Conservation (phyloP, 805 yeast genomes). For the Metschnikowia shivogae region DNA sequence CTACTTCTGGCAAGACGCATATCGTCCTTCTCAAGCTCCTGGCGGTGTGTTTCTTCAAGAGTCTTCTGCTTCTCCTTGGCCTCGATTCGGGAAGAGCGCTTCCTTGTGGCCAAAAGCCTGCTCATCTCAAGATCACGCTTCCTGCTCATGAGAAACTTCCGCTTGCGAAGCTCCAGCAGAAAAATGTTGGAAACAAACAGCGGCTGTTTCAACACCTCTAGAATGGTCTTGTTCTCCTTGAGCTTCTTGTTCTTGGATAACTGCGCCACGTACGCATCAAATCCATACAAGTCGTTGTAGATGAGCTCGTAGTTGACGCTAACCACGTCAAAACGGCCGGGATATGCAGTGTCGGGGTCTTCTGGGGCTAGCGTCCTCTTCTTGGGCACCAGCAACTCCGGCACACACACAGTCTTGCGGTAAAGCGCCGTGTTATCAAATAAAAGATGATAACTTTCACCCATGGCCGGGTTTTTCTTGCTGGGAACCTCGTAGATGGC, state of each 20-base stretch:
- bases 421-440: constrained; percentile 54
- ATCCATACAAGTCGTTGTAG: constrained; percentile 29
- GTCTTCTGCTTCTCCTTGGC: constrained; percentile 50
- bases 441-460: constrained; percentile 35
- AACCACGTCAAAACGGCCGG: constrained; percentile 30
- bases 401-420: constrained; percentile 27
- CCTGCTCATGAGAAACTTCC: constrained; percentile 51
- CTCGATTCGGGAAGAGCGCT: constrained; percentile 69
- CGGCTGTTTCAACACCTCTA: constrained; percentile 15
- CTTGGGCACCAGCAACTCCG: constrained; percentile 30
- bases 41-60: constrained; percentile 50
- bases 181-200: constrained; percentile 22
- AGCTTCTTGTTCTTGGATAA: constrained; percentile 28
- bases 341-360: constrained; percentile 27
- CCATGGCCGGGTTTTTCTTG: constrained; percentile 9
- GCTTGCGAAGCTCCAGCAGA: constrained; percentile 46
- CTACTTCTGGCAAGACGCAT: constrained; percentile 40
- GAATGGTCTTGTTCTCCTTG: constrained; percentile 24
- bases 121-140: constrained; percentile 63
- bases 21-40: constrained; percentile 44
- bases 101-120: constrained; percentile 60
- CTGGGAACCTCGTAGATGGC: constrained; percentile 6
- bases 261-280: constrained; percentile 20
- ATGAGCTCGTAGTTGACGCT: constrained; percentile 28
- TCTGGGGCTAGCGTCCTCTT: constrained; percentile 32